A percentile compares a stretch with the other conserved stretches of the same genome.
Conservation (phyloP, 192 early-diverging fungal genomes). For the Diversispora eburnea region DNA sequence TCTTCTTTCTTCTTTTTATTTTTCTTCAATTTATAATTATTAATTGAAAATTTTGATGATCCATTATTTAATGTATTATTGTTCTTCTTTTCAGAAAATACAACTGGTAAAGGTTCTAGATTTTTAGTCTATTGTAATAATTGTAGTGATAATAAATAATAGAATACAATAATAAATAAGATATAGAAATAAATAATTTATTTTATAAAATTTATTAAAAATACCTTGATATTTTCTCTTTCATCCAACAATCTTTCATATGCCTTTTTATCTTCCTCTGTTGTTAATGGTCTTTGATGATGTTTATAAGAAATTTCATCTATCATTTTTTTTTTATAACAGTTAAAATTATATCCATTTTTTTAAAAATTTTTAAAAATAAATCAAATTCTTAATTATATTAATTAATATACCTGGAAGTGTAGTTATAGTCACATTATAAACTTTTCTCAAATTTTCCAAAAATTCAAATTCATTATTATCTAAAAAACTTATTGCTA, state of each 20-base stretch:
- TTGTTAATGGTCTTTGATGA: slow-evolving; percentile 25
- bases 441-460: slow-evolving; percentile 33
- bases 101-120: too few relatives aligned
- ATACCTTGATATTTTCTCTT: slow-evolving; percentile 19
- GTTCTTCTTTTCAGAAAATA: too few relatives aligned
- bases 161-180: neutral
- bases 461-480: slow-evolving; percentile 35
- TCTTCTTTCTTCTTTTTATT: too few relatives aligned
- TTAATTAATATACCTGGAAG: slow-evolving; percentile 14
- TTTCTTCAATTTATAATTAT: too few relatives aligned
- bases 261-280: slow-evolving; percentile 9
- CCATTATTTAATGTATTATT: too few relatives aligned
- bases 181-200: neutral
- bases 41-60: too few relatives aligned
- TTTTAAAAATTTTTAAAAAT: too few relatives aligned
- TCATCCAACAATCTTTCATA: slow-evolving; percentile 13
- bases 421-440: neutral
- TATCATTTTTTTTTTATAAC: neutral
- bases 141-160: too few relatives aligned
- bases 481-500: slow-evolving; percentile 46
- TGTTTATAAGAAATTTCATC: slow-evolving; percentile 18
- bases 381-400: neutral
- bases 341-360: too few relatives aligned
- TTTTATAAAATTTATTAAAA: neutral
- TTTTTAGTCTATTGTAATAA: too few relatives aligned